Conservation (phyloP, 805 yeast genomes). For the Lipomyces sp. region DNA sequence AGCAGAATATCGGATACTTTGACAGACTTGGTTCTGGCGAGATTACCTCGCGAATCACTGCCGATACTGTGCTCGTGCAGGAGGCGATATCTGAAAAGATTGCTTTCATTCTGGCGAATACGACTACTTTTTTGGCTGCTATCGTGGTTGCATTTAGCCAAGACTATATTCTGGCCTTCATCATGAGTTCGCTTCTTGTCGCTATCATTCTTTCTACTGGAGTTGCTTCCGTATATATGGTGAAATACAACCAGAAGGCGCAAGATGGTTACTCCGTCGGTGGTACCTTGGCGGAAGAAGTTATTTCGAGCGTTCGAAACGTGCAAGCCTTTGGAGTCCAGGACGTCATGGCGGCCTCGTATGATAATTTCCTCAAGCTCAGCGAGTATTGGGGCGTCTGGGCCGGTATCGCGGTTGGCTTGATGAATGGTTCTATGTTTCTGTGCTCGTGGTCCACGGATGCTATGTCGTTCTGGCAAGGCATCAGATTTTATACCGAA, state of each 20-base stretch:
- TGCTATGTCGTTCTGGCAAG: constrained; percentile 36
- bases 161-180: constrained; percentile 41
- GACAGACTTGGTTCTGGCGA: constrained; percentile 45
- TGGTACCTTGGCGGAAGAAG: constrained; percentile 44
- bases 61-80: constrained; percentile 42
- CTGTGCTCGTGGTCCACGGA: constrained; percentile 29
- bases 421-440: constrained; percentile 36
- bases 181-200: constrained; percentile 38
- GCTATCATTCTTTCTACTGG: constrained; percentile 37
- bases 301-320: constrained; percentile 41
- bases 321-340: constrained; percentile 45
- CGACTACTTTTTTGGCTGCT: constrained; percentile 43
- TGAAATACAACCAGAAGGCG: constrained; percentile 16
- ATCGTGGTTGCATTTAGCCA: constrained; percentile 40
- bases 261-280: constrained; percentile 25
- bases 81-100: constrained; percentile 45
- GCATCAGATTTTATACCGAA: constrained; percentile 27
- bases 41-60: constrained; percentile 44
- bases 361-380: constrained; percentile 34
- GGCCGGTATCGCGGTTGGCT: constrained; percentile 25
- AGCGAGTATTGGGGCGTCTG: constrained; percentile 30
- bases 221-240: constrained; percentile 36
- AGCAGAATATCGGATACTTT: constrained; percentile 45
- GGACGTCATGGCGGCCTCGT: constrained; percentile 37
- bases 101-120: constrained; percentile 40